Base-by-base conservation (phyloP, 1,284 basidiomycete species). In the Puccinia coronata region DNA sequence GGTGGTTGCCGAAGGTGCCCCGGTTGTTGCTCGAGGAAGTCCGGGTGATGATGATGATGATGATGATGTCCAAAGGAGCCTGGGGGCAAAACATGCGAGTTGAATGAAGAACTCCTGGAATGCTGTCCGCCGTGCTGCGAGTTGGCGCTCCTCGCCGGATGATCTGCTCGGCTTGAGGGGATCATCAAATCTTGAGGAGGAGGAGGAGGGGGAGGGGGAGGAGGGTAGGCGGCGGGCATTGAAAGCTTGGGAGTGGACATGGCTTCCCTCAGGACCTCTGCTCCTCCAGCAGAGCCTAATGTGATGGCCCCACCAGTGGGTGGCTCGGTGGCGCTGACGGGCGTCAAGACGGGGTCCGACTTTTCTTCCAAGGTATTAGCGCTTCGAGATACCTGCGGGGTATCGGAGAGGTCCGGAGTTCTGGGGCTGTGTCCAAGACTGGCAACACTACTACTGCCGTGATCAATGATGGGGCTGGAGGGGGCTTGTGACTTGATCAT, bases 371-470 rank as follows among this genome's bases (percentile, higher is more conserved):
- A 47, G 8, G 73, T 76, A 43, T 57, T 76, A n/a, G 73, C n/a
- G 43, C 73, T 76, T 43, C 41, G 51, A 28, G 36, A 47, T 28
- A 63, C 59, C 41, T 76, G 55, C 8, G 41, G 34, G 18, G 73
- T 72, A 34, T 59, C 71, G 8, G 73, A 76, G 28, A 76, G 55
- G 28, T 63, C 73, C n/a, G 73, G 73, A 16, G 70, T 72, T 18
- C 70, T 72, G 34, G 70, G 49, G 49, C 43, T 51, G 20, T 43
- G 69, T 18, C 69, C 69, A 49, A 47, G 28, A 53, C 41, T 71
- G 47, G 28, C n/a, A 31, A 72, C 70, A 53, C 47, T n/a, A 28
- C 43, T 34, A 12, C 49, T 34, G 49, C 70, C 16, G 43, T 23
- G 43, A 28, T 72, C 47, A 14, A 12, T n/a, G n/a, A n/a, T 51